These are phyloP conservation scores for Asterochloris erici DNA, from an alignment of 139 green algal genomes.

Conservation along the genomic window DNA sequence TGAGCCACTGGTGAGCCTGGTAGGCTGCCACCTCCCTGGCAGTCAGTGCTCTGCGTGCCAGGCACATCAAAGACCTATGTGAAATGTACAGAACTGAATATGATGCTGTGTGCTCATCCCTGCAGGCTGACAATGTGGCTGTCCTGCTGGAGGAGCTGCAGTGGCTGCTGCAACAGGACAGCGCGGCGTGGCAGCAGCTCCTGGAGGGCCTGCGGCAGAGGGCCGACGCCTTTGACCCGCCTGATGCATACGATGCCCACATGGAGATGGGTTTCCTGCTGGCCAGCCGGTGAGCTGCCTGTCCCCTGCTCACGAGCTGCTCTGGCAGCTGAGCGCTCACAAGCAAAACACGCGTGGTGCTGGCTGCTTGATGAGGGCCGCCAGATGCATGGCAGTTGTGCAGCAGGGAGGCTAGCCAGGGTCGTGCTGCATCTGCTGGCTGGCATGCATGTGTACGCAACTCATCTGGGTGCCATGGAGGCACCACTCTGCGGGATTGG, in stretches of 20 bases:
- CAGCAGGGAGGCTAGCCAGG: neutral
- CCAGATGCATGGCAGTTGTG: neutral
- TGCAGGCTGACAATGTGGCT: neutral
- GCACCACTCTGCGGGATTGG: no score
- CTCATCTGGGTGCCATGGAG: no score
- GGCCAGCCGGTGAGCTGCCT: neutral
- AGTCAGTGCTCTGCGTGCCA: no score
- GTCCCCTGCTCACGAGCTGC: neutral
- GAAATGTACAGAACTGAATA: no score
- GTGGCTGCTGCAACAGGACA: neutral
- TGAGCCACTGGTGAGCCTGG: no score
- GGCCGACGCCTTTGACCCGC: neutral
- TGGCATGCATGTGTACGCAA: neutral
- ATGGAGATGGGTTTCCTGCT: conserved; percentile 65
- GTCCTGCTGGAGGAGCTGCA: conserved; percentile 8
- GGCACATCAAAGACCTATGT: no score
- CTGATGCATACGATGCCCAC: conserved; percentile 42
- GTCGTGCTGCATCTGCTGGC: no score
- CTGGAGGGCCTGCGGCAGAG: neutral
- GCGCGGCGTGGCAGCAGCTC: neutral
- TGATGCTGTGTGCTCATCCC: no score
- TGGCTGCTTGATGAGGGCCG: neutral
- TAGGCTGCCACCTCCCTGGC: no score
- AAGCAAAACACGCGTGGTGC: neutral
- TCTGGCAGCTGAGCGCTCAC: neutral